Percentiles rank a stretch among this genome's conserved stretches.
These are phyloP conservation scores for Elaeis oleifera DNA, from an alignment of 202 grass and related monocot genomes.

Conservation along the genomic window DNA sequence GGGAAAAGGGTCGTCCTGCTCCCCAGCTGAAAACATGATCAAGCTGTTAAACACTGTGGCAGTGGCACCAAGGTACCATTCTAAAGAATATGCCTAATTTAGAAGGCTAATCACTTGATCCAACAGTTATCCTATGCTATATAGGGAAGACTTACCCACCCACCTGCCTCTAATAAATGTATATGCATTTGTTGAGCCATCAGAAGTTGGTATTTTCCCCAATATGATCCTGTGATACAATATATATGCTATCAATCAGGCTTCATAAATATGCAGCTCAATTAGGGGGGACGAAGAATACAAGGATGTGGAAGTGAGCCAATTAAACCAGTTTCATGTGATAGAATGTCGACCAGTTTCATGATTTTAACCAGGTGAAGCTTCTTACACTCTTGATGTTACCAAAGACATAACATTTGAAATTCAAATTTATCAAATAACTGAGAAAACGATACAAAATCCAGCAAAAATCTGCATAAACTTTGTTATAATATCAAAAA, in stretches of 20 bases:
- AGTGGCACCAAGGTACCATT: not conserved
- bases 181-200: conserved; percentile 89
- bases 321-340: too few species aligned
- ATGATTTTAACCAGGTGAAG: too few species aligned
- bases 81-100: not conserved
- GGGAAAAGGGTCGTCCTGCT: too few species aligned
- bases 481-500: too few species aligned
- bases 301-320: conserved; percentile 1
- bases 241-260: conserved; percentile 48
- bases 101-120: conserved; percentile 8
- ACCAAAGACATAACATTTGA: too few species aligned
- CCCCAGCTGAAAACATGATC: too few species aligned
- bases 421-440: too few species aligned
- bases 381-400: too few species aligned
- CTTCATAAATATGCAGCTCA: conserved; percentile 31
- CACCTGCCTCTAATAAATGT: conserved; percentile 89
- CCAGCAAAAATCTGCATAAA: too few species aligned
- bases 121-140: conserved; percentile 31
- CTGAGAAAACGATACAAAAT: too few species aligned
- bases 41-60: not conserved
- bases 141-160: conserved; percentile 46
- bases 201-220: conserved; percentile 87
- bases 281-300: conserved; percentile 23
- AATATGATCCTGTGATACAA: conserved; percentile 84
- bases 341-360: too few species aligned